Evolutionary conservation across 2,329 filamentous ascomycete species (phyloP).

Genomic region (Penicillium sp.): DNA sequence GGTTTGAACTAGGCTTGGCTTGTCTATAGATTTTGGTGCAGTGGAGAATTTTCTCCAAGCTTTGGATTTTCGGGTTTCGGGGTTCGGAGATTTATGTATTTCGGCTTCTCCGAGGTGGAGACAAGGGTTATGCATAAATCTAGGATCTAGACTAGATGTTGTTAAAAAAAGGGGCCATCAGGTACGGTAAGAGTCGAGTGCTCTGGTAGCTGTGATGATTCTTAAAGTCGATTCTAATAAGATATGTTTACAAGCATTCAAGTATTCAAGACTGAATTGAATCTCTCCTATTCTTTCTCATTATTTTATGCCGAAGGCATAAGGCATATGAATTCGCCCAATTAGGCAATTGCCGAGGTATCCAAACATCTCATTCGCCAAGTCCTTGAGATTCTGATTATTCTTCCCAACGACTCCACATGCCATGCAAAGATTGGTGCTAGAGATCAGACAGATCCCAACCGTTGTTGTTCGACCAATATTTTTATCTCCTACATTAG

Average conservation of each 20-base stretch:
- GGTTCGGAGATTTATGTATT: background rate
- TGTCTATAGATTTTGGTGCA: background rate
- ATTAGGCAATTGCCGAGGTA: slow-evolving; percentile 3
- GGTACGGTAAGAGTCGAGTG: background rate
- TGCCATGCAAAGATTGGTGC: slow-evolving; percentile 1
- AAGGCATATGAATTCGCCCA: background rate
- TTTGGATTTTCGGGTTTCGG: background rate
- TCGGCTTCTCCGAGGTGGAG: background rate
- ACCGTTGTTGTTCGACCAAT: slow-evolving; percentile 4
- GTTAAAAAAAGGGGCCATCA: background rate
- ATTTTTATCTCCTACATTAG: background rate
- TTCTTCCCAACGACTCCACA: slow-evolving; percentile 5
- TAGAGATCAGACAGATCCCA: background rate
- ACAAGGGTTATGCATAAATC: background rate
- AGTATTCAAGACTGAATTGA: background rate
- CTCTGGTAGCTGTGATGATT: background rate
- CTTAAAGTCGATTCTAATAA: background rate
- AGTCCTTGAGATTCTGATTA: background rate
- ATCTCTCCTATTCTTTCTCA: background rate
- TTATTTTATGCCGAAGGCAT: background rate
- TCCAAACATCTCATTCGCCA: background rate
- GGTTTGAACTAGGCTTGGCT: background rate
- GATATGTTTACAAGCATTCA: background rate
- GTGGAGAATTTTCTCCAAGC: background rate
- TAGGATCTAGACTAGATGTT: background rate